Evolutionary conservation across 2,329 filamentous ascomycete genomes (phyloP).

Genomic region (Massarina eburnea): DNA sequence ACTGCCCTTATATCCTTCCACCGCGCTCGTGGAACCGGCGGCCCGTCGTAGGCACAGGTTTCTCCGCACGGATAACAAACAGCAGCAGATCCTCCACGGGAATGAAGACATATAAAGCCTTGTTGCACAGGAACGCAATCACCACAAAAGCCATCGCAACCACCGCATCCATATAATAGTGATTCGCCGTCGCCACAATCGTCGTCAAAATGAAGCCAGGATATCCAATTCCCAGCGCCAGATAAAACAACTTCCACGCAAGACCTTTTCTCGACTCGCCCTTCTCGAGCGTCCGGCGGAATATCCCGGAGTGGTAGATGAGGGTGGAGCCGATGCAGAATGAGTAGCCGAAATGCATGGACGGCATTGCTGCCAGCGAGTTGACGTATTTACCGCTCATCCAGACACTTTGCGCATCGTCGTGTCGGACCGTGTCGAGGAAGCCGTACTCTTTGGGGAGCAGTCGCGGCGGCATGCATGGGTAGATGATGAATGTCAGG

Average conservation of each 20-base stretch:
- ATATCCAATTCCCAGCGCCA: constrained; percentile 54
- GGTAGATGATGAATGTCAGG: constrained; percentile 50
- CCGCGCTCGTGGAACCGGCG: constrained; percentile 36
- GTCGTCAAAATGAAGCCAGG: constrained; percentile 57
- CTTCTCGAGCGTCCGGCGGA: constrained; percentile 47
- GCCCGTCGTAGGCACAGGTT: constrained; percentile 58
- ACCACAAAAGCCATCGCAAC: constrained; percentile 53
- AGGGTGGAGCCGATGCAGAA: constrained; percentile 57
- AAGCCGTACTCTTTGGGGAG: constrained; percentile 49
- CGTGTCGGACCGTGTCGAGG: constrained; percentile 51
- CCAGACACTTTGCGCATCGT: constrained; percentile 50
- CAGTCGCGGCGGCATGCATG: constrained; percentile 54
- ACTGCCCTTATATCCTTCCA: neutral
- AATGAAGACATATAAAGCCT: constrained; percentile 53
- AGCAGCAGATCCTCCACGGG: constrained; percentile 55
- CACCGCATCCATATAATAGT: constrained; percentile 60
- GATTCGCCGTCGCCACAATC: constrained; percentile 65
- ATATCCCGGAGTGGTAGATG: constrained; percentile 55
- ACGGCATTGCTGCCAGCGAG: constrained; percentile 50
- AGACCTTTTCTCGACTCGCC: constrained; percentile 46
- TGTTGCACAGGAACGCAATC: constrained; percentile 53
- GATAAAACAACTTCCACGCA: constrained; percentile 48
- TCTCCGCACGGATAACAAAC: constrained; percentile 53
- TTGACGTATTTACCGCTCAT: constrained; percentile 51
- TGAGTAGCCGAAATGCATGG: constrained; percentile 58